phyloP scores from a whole-genome alignment of 192 early-diverging fungal genomes.

The Powellomyces hirtus region DNA sequence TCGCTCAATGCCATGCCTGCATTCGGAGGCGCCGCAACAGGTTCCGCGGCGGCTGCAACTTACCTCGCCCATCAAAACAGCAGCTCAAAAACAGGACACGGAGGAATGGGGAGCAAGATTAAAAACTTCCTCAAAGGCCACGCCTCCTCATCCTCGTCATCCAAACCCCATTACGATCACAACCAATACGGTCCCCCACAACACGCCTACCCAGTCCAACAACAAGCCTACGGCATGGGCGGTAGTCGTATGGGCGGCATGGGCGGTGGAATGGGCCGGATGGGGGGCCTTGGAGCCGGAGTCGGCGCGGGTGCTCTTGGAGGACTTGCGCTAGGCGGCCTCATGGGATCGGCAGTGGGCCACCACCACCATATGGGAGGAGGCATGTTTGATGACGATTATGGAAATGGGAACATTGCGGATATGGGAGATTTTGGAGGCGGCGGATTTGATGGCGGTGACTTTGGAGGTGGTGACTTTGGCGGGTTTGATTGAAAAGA shows the following conservation, averaged over 20 bases:
- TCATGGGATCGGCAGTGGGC: background rate
- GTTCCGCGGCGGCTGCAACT: background rate
- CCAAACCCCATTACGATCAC: background rate
- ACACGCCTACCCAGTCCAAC: background rate
- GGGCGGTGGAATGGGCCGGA: background rate
- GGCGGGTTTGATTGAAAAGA: too few species aligned
- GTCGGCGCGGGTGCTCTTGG: background rate
- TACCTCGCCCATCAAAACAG: background rate
- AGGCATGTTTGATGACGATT: background rate
- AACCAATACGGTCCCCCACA: background rate
- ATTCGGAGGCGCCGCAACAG: background rate
- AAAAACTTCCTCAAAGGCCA: background rate
- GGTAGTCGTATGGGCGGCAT: background rate
- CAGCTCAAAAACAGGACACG: too few species aligned
- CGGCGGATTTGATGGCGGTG: background rate
- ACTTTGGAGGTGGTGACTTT: background rate
- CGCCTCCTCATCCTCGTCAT: background rate
- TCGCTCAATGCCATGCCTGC: too few species aligned
- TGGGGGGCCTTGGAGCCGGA: background rate
- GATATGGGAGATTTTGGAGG: background rate
- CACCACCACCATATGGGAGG: background rate
- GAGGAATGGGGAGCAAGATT: background rate
- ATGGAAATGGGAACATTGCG: too few species aligned
- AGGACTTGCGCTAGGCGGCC: background rate
- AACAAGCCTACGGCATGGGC: too few species aligned